phyloP scores from a whole-genome alignment of 768 basidiomycete species.

The Hemileccinum rubropunctum region DNA sequence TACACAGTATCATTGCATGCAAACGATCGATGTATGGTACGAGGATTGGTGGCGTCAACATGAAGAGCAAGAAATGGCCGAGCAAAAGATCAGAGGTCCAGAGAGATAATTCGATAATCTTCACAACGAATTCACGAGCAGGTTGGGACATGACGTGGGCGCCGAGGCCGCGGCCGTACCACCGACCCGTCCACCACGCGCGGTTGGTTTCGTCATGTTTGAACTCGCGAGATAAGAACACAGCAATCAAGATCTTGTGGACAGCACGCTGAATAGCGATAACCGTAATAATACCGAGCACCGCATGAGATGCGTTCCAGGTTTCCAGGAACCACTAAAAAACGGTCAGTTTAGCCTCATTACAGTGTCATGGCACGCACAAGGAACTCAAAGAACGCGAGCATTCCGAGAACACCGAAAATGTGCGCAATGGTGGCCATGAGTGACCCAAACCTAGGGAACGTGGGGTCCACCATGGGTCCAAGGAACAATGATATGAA shows the following conservation, averaged over 20 bases:
- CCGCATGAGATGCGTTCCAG: conserved; percentile 90
- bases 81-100: conserved; percentile 95
- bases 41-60: conserved; percentile 84
- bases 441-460: conserved; percentile 86
- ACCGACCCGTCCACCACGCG: conserved; percentile 98
- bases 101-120: conserved; percentile 92
- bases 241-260: conserved; percentile 90
- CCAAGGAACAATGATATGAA: conserved; percentile 89
- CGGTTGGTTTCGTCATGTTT: conserved; percentile 99
- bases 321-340: conserved; percentile 88
- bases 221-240: conserved; percentile 95
- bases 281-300: conserved; percentile 88
- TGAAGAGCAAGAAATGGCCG: conserved; percentile 84
- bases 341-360: conserved; percentile 11
- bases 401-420: conserved; percentile 78
- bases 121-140: conserved; percentile 95
- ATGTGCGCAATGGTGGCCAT: conserved; percentile 91
- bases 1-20: conserved; percentile 89
- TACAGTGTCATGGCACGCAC: conserved; percentile 42
- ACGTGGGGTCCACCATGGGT: conserved; percentile 80
- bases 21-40: conserved; percentile 90
- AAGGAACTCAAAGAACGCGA: conserved; percentile 96
- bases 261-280: conserved; percentile 90
- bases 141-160: conserved; percentile 94
- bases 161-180: conserved; percentile 95